Percentiles rank a stretch among this genome's conserved stretches.
These are phyloP conservation scores for Triticum dicoccoides DNA, from an alignment of 176 grass and related monocot genomes.

Conservation along the genomic window DNA sequence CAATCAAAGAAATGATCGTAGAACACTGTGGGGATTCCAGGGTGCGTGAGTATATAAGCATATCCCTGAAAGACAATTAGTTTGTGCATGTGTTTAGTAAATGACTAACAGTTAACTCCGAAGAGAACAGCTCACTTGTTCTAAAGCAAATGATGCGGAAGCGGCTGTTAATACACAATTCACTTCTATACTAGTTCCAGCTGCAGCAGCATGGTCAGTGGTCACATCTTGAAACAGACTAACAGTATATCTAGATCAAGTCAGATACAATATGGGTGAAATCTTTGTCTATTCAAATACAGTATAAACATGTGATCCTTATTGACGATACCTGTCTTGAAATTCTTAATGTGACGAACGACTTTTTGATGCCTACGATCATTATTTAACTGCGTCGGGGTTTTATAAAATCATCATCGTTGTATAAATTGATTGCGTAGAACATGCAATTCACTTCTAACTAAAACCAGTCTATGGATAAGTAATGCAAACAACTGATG, in stretches of 20 bases:
- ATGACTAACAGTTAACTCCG: not conserved
- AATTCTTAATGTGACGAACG: not conserved
- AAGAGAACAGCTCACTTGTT: not conserved
- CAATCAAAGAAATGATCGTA: constrained; percentile 88
- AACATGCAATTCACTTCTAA: not conserved
- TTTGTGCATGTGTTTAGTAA: constrained; percentile 7
- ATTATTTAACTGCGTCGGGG: not conserved
- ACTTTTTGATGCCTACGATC: not conserved
- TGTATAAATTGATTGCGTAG: not conserved
- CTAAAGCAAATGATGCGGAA: not conserved
- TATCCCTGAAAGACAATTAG: constrained; percentile 63
- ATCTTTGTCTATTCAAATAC: not conserved
- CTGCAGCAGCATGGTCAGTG: not conserved
- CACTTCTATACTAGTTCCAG: not conserved
- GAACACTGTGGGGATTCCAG: constrained; percentile 85
- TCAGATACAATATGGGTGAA: not conserved
- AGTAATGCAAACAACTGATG: not conserved
- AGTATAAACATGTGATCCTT: not conserved
- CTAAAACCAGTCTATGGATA: not conserved
- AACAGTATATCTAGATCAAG: not conserved
- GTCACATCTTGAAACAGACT: not conserved
- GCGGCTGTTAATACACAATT: not conserved
- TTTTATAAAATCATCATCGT: not conserved
- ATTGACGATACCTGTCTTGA: no score
- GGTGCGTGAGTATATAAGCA: constrained; percentile 94